Percentiles rank a stretch among this genome's conserved stretches.
Conservation (phyloP, 2,329 filamentous ascomycete species). For the Aspergillus aculeatus region DNA sequence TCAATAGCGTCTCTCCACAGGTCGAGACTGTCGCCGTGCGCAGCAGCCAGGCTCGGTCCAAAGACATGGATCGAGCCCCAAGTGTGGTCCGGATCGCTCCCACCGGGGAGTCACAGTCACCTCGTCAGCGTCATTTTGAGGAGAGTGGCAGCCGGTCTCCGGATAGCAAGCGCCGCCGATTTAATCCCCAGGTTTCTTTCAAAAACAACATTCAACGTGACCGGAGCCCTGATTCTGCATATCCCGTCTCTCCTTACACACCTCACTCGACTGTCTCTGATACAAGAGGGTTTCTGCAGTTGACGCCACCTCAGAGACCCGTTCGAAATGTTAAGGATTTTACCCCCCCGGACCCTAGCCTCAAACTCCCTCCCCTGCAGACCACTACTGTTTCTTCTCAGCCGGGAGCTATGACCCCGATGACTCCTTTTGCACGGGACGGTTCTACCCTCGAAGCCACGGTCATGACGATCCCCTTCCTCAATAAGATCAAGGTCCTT, state of each 20-base stretch:
- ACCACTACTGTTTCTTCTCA: conserved; percentile 30
- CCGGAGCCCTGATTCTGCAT: conserved; percentile 40
- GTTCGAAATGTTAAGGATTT: conserved; percentile 25
- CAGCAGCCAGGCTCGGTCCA: conserved; percentile 24
- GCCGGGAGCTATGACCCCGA: conserved; percentile 21
- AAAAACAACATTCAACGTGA: conserved; percentile 43
- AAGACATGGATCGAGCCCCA: conserved; percentile 22
- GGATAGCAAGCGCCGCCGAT: conserved; percentile 64
- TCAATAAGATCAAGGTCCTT: conserved; percentile 74
- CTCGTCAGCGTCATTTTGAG: conserved; percentile 30
- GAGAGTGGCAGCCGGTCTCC: conserved; percentile 46
- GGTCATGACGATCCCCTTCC: conserved; percentile 72
- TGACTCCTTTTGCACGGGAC: conserved; percentile 32
- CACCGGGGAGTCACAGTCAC: conserved; percentile 23
- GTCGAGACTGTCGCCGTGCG: conserved; percentile 25
- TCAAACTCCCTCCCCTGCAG: conserved; percentile 56
- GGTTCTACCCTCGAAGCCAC: conserved; percentile 62
- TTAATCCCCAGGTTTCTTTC: conserved; percentile 47
- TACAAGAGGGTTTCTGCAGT: conserved; percentile 33
- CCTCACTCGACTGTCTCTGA: conserved; percentile 40
- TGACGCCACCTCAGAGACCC: conserved; percentile 58
- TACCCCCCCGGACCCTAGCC: conserved; percentile 47
- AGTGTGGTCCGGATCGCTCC: conserved; percentile 27
- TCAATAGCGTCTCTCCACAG: conserved; percentile 33
- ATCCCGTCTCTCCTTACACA: conserved; percentile 46